Evolutionary conservation across 1,284 basidiomycete species (phyloP).

Genomic region (Ganoderma sinense): DNA sequence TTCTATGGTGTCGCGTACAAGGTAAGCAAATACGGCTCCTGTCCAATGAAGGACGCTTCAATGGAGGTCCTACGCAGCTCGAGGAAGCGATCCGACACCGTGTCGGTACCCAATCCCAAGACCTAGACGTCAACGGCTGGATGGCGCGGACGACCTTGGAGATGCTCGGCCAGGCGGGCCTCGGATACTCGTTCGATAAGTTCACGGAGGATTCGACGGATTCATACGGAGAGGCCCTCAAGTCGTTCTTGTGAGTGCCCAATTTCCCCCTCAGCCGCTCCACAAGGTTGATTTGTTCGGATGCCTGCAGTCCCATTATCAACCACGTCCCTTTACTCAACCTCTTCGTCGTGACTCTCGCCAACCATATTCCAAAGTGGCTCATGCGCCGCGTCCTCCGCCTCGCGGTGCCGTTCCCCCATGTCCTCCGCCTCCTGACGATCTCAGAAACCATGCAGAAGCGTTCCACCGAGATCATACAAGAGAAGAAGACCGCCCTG

Average conservation of each 20-base stretch:
- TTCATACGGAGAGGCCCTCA: constrained; percentile 39
- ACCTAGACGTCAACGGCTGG: constrained; percentile 43
- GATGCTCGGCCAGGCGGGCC: constrained; percentile 44
- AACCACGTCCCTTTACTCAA: neutral
- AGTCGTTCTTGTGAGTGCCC: constrained; percentile 36
- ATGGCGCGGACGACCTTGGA: constrained; percentile 45
- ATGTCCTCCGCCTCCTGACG: constrained; percentile 11
- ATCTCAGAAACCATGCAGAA: constrained; percentile 48
- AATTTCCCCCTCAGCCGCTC: too few species aligned
- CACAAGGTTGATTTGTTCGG: neutral
- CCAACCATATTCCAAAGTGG: neutral
- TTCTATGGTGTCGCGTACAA: constrained; percentile 20
- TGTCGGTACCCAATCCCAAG: constrained; percentile 1
- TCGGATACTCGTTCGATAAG: constrained; percentile 46
- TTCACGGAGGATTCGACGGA: constrained; percentile 34
- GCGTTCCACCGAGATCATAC: constrained; percentile 47
- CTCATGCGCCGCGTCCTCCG: constrained; percentile 13
- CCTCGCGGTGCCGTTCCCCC: neutral
- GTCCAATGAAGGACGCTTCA: neutral
- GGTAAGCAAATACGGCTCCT: neutral
- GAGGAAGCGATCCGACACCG: neutral
- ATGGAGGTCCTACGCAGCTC: neutral
- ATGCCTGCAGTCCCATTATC: neutral
- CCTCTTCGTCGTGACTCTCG: neutral
- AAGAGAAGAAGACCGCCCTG: constrained; percentile 44